Base-by-base conservation (phyloP, 2,329 filamentous ascomycete species). In the Neofusicoccum laricinum region DNA sequence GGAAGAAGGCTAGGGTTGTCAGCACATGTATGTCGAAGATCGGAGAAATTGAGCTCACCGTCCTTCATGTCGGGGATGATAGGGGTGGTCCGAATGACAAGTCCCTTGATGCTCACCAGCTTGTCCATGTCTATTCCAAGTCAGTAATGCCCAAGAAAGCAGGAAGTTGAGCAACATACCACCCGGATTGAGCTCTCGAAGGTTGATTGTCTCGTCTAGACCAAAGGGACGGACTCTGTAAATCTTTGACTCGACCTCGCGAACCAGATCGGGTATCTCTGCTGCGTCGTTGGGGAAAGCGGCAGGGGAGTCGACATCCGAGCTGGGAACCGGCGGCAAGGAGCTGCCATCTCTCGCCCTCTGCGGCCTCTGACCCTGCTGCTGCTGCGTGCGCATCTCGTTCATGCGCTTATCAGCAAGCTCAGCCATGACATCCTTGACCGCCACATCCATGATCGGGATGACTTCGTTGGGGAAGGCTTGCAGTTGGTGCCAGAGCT, bases 21-120 rank as follows among this genome's bases (percentile, higher is more conserved):
- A 58, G 25, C 25, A 19, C 15, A 65, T 1, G n/a, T 0, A 25
- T 40, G 50, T 21, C 71, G 61, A 74, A 70, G 61, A 65, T 25
- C 8, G 14, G 17, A 41, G 43, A 43, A 32, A 34, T 12, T 19
- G 6, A n/a, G 64, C 76, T 70, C 74, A 83, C 53, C 53, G 75
- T 97, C 92, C 79, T 96, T 97, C 96, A 99, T 99, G 72, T 99
- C 95, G 0, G 95, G 95, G 68, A 99, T 98, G 68, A 99, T 91
- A 0, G 95, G 93, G 0, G 95, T 98, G 2, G 95, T 91, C 67
- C 95, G 89, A 72, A 99, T 99, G 66, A 99, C 95, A 15, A 99
- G 84, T 50, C 95, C 95, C 79, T 98, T 99, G 78, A 99, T 89
- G 69, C 90, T 92, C 69, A 99, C 90, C 68, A 99, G 86, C 74